phyloP scores from a whole-genome alignment of 805 yeast genomes.

The Candida patagonica region DNA sequence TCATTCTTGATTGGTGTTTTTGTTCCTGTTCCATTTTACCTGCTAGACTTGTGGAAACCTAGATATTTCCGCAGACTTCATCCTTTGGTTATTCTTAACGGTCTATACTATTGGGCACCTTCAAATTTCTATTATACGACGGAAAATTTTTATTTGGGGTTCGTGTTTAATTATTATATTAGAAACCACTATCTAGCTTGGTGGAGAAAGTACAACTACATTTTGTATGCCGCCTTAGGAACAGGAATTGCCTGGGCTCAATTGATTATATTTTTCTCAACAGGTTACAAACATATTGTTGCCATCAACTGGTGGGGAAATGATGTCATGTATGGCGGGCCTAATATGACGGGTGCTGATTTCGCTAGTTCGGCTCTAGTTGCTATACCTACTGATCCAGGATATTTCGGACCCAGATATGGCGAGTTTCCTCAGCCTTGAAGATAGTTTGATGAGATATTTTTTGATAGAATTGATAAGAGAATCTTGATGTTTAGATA shows the following conservation, averaged over 20 bases:
- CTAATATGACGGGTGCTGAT: slow-evolving; percentile 3
- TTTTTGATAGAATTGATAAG: too few species aligned
- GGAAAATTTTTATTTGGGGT: slow-evolving; percentile 35
- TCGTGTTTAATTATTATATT: slow-evolving; percentile 36
- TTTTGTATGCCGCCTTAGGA: slow-evolving; percentile 38
- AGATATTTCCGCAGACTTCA: slow-evolving; percentile 2
- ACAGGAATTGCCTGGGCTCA: slow-evolving; percentile 44
- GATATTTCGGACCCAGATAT: slow-evolving; percentile 25
- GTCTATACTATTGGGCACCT: slow-evolving; percentile 25
- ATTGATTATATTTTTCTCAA: slow-evolving; percentile 35
- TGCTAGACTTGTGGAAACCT: slow-evolving; percentile 1
- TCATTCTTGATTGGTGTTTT: slow-evolving; percentile 20
- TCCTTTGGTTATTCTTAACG: not conserved
- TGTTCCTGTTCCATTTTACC: slow-evolving; percentile 5
- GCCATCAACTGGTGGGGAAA: slow-evolving; percentile 44
- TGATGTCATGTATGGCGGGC: slow-evolving; percentile 10
- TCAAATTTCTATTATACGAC: slow-evolving; percentile 35
- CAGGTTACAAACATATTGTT: slow-evolving; percentile 26
- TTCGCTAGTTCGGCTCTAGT: not conserved
- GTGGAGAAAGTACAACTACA: slow-evolving; percentile 47
- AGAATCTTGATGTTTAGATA: too few species aligned
- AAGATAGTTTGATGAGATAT: not conserved
- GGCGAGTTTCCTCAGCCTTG: slow-evolving; percentile 15
- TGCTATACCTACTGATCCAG: slow-evolving; percentile 15
- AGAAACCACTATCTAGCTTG: slow-evolving; percentile 35